These are phyloP conservation scores for Clavariopsis aquatica DNA, from an alignment of 495 filamentous ascomycete genomes.

Conservation along the genomic window DNA sequence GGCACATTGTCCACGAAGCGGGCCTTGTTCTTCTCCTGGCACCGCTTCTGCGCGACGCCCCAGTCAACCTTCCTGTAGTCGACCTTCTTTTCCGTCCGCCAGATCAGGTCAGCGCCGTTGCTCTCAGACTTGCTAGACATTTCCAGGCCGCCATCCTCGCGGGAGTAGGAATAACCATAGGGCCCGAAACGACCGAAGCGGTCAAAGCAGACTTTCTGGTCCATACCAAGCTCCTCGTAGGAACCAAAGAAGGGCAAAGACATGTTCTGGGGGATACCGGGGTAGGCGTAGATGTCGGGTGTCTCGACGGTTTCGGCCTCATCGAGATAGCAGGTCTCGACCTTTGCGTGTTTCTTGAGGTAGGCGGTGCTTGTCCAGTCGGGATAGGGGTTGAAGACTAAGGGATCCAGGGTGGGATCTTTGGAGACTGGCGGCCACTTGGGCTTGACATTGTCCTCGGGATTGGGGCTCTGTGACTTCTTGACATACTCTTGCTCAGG, in stretches of 20 bases:
- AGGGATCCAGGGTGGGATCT: conserved; percentile 43
- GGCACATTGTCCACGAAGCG: conserved; percentile 40
- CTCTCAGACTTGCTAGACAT: conserved; percentile 42
- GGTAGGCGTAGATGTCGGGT: conserved; percentile 48
- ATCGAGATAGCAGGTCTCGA: conserved; percentile 47
- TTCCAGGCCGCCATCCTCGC: conserved; percentile 42
- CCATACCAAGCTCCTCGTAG: conserved; percentile 44
- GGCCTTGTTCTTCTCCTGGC: conserved; percentile 47
- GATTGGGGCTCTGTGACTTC: conserved; percentile 16
- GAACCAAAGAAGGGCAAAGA: conserved; percentile 45
- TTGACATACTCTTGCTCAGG: conserved; percentile 38
- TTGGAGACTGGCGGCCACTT: conserved; percentile 19
- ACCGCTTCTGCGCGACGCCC: conserved; percentile 44
- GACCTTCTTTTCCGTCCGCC: conserved; percentile 38
- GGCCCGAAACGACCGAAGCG: conserved; percentile 46
- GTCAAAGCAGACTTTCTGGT: conserved; percentile 47
- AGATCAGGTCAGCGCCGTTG: conserved; percentile 44
- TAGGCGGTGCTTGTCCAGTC: conserved; percentile 41
- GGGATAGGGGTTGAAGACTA: conserved; percentile 46
- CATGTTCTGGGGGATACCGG: conserved; percentile 47
- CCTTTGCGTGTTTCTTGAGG: conserved; percentile 36
- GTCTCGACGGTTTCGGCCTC: conserved; percentile 36
- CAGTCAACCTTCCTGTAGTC: conserved; percentile 46
- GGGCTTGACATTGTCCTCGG: conserved; percentile 28
- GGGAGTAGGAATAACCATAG: conserved; percentile 48